A percentile compares a stretch with the other conserved stretches of the same genome.
Evolutionary conservation across 116 monocot species (phyloP).

Genomic region (Iris pallida): DNA sequence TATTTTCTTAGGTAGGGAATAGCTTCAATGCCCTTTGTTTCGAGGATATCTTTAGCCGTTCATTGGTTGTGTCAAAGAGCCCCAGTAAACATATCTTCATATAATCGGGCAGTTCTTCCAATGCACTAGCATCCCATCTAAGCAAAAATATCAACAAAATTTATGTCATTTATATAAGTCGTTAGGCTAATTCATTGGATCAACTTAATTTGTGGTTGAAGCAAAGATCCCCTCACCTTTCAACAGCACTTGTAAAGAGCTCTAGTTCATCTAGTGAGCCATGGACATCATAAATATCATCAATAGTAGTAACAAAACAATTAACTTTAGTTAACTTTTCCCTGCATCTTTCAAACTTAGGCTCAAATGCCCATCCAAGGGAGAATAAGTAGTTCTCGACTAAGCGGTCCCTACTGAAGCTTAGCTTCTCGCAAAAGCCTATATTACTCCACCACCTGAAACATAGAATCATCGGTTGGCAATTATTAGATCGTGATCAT

Average conservation of each 20-base stretch:
- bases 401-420: slow-evolving; percentile 3
- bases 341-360: slow-evolving; percentile 3
- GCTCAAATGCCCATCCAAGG: slow-evolving; percentile 10
- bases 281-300: slow-evolving; percentile 32
- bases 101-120: slow-evolving; percentile 27
- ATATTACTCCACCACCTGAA: slow-evolving; percentile 13
- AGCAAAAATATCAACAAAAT: not conserved
- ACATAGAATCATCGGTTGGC: not conserved
- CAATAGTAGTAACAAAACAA: slow-evolving; percentile 8
- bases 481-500: not conserved
- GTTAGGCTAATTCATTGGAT: too few species aligned
- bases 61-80: slow-evolving; percentile 22
- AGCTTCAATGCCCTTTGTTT: slow-evolving; percentile 7
- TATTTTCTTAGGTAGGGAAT: slow-evolving; percentile 21
- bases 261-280: slow-evolving; percentile 23
- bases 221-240: slow-evolving; percentile 12
- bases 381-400: slow-evolving; percentile 14
- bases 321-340: slow-evolving; percentile 7
- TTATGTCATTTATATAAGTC: not conserved
- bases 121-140: slow-evolving; percentile 31
- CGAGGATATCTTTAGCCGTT: not conserved
- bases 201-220: not conserved
- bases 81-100: slow-evolving; percentile 20
- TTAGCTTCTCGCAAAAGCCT: not conserved
- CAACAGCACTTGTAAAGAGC: slow-evolving; percentile 19